Percentiles rank a stretch among this genome's conserved stretches.
phyloP scores from a whole-genome alignment of 2,329 filamentous ascomycete species.

The Diaporthe citrichinensis region DNA sequence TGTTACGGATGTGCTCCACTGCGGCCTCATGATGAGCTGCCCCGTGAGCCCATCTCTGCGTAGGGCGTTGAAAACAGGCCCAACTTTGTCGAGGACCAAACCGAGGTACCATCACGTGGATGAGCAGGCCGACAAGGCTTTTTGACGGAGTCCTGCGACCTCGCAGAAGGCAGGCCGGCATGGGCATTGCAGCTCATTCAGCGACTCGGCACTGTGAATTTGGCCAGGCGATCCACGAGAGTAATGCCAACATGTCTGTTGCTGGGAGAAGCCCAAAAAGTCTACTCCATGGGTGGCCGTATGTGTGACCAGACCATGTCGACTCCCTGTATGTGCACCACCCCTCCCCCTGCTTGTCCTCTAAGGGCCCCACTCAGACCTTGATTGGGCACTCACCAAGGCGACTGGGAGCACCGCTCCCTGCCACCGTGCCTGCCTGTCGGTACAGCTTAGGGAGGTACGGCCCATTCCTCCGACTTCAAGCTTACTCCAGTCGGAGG shows the following conservation, averaged over 20 bases:
- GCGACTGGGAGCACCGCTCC: background rate
- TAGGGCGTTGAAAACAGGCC: constrained; percentile 8
- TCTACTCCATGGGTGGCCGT: background rate
- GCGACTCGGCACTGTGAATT: background rate
- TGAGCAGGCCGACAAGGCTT: constrained; percentile 33
- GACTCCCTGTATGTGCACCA: background rate
- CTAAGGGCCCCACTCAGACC: constrained; percentile 4
- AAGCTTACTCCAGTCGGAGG: background rate
- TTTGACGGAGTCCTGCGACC: constrained; percentile 27
- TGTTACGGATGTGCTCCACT: constrained; percentile 84
- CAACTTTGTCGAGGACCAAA: constrained; percentile 21
- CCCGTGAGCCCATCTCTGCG: constrained; percentile 32
- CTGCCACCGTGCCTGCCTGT: constrained; percentile 16
- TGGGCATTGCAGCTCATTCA: constrained; percentile 39
- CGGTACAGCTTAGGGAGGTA: constrained; percentile 26
- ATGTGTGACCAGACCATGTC: background rate
- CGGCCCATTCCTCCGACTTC: constrained; percentile 21
- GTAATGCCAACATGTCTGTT: constrained; percentile 20
- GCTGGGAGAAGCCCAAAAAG: constrained; percentile 5
- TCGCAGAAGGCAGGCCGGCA: constrained; percentile 38
- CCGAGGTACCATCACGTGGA: constrained; percentile 27
- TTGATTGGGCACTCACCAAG: constrained; percentile 27
- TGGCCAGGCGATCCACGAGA: background rate
- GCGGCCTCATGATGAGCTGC: constrained; percentile 52
- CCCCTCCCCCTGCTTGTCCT: constrained; percentile 13